Base-by-base conservation (phyloP, 371 early-diverging fungal species). In the Mucor lusitanicus region DNA sequence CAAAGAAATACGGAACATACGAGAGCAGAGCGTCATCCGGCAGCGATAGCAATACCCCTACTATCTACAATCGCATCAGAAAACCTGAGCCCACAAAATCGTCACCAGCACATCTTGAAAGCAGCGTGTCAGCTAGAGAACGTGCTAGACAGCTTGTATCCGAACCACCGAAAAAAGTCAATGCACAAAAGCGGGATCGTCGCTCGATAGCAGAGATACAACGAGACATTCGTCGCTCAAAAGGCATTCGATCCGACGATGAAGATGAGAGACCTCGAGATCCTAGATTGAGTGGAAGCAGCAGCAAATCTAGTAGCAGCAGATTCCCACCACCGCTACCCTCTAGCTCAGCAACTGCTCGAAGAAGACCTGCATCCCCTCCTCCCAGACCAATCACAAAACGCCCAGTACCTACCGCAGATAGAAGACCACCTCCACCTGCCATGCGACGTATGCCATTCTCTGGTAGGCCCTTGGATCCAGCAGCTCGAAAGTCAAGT, bases 151-250 rank as follows among this genome's bases (percentile, higher is more conserved):
- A 73, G 64, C 39, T 73, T 44, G 48, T 68, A 61, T 57, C 67
- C 57, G 68, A 60, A 65, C 61, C 69, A 59, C 67, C 73, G 19
- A 59, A 68, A 56, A 67, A 71, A 61, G 48, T 73, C 2, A 56
- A 44, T 27, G 42, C 48, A 19, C 67, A 64, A 32, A 77, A 80
- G 53, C 71, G 77, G 28, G 83, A 83, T 67, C 64, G 68, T 7
- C 75, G 79, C 6, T 61, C 72, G 3, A 71, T 83, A 46, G 61
- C 63, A 13, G 80, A 83, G 42, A 71, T 78, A 48, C 83, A 83
- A 53, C 61, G 78, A n/a, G 80, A 80, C 12, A 59, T 80, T 23
- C 75, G 82, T n/a, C 77, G 74, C 48, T 33, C 55, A 17, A 75
- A 69, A 44, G 80, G 80, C n/a, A 69, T 72, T 35, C 64, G 73